Evolutionary conservation across 2,329 filamentous ascomycete genomes (phyloP).

Genomic region (Sclerotiophoma versabilis): DNA sequence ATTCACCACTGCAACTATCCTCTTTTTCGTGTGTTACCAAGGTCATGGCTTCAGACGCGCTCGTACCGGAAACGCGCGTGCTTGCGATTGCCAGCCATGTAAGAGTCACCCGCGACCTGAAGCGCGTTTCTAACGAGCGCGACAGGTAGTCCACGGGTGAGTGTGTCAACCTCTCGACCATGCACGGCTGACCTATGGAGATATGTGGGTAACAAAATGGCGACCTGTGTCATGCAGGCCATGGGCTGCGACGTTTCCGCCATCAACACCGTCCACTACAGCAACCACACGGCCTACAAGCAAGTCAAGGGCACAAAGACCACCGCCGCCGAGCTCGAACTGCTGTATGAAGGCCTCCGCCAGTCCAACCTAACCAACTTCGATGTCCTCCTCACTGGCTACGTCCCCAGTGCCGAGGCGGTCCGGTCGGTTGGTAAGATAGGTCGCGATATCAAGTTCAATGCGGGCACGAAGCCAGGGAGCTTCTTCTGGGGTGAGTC

Average conservation of each 20-base stretch:
- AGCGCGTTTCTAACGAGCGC: constrained; percentile 10
- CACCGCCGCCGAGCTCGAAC: constrained; percentile 80
- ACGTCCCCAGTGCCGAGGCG: constrained; percentile 85
- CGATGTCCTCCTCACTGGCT: constrained; percentile 93
- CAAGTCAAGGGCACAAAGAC: constrained; percentile 87
- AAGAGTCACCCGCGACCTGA: constrained; percentile 53
- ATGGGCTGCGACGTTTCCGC: constrained; percentile 93
- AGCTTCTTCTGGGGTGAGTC: constrained; percentile 83
- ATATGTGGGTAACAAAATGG: constrained; percentile 96
- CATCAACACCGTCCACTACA: constrained; percentile 97
- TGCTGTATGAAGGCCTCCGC: constrained; percentile 83
- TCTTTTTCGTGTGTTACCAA: background rate
- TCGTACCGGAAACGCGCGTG: constrained; percentile 70
- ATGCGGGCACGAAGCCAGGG: constrained; percentile 68
- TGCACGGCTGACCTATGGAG: background rate
- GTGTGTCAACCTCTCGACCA: no score
- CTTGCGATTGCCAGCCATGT: constrained; percentile 96
- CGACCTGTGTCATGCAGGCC: constrained; percentile 91
- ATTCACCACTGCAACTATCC: constrained; percentile 17
- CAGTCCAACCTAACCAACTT: constrained; percentile 87
- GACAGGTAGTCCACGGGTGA: constrained; percentile 76
- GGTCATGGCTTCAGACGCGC: constrained; percentile 45
- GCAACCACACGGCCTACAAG: constrained; percentile 93
- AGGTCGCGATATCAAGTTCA: constrained; percentile 77
- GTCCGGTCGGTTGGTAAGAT: constrained; percentile 87